Conservation (phyloP, 2,329 filamentous ascomycete species). For the Didymella lethalis region DNA sequence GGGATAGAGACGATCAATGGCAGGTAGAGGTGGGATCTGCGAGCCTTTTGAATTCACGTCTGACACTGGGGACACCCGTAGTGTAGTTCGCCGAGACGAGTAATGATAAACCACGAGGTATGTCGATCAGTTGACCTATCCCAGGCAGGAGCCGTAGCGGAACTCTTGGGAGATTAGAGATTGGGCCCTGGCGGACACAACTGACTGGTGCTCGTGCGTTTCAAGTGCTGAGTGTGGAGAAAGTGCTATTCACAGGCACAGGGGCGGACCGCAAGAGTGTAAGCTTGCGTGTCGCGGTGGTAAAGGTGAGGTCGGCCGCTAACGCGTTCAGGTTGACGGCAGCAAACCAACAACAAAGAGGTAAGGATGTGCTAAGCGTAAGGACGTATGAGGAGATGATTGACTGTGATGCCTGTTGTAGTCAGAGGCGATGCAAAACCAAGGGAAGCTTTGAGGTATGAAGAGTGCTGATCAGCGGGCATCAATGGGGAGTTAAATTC, state of each 20-base stretch:
- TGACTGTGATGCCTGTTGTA: slow-evolving; percentile 33
- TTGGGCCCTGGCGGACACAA: slow-evolving; percentile 39
- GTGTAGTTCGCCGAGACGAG: slow-evolving; percentile 42
- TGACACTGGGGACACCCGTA: slow-evolving; percentile 49
- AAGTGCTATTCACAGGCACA: slow-evolving; percentile 35
- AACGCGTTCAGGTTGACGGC: slow-evolving; percentile 35
- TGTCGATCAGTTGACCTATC: slow-evolving; percentile 49
- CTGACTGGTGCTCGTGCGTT: slow-evolving; percentile 50
- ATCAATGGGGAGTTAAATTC: slow-evolving; percentile 36
- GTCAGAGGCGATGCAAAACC: slow-evolving; percentile 40
- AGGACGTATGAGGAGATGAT: slow-evolving; percentile 46
- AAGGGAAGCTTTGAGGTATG: slow-evolving; percentile 40
- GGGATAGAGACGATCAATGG: slow-evolving; percentile 57
- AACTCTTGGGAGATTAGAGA: slow-evolving; percentile 49
- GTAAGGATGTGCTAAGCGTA: slow-evolving; percentile 43
- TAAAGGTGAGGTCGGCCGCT: slow-evolving; percentile 30
- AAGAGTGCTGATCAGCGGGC: slow-evolving; percentile 46
- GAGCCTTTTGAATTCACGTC: slow-evolving; percentile 52
- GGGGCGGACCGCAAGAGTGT: slow-evolving; percentile 35
- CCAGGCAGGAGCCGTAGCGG: slow-evolving; percentile 48
- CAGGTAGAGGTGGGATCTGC: slow-evolving; percentile 60
- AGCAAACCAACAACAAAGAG: slow-evolving; percentile 45
- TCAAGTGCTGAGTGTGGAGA: slow-evolving; percentile 49
- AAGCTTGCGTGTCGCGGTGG: slow-evolving; percentile 39
- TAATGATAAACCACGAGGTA: slow-evolving; percentile 48